Evolutionary conservation across 2,329 filamentous ascomycete species (phyloP).

Genomic region (Amauroascus niger): DNA sequence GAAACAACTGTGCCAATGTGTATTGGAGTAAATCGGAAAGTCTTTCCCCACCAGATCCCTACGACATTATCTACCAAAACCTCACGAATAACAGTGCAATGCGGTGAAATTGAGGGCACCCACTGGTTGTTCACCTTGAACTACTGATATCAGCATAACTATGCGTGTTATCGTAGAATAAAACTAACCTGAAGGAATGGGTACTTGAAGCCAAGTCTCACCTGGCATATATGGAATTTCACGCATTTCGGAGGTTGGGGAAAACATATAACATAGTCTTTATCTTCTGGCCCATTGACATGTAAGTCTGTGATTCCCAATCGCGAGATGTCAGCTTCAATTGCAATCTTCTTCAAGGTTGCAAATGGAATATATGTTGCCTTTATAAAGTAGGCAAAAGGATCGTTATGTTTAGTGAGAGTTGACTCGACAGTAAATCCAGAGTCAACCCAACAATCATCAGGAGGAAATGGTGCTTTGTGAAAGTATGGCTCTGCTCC

Average conservation of each 20-base stretch:
- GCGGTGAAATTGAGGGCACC: neutral
- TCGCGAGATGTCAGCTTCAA: neutral
- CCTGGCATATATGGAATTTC: neutral
- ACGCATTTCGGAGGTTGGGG: neutral
- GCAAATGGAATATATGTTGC: constrained; percentile 15
- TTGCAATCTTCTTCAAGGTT: constrained; percentile 9
- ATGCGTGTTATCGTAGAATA: neutral
- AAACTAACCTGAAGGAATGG: neutral
- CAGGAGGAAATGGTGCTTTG: constrained; percentile 1
- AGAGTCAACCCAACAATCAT: constrained; percentile 13
- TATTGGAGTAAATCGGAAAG: constrained; percentile 8
- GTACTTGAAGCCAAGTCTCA: neutral
- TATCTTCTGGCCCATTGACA: neutral
- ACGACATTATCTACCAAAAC: constrained; percentile 12
- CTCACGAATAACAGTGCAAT: constrained; percentile 1
- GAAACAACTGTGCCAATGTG: constrained; percentile 1
- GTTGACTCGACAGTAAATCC: constrained; percentile 5
- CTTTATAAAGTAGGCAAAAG: constrained; percentile 10
- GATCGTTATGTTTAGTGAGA: constrained; percentile 1
- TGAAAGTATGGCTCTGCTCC: constrained; percentile 13
- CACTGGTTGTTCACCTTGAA: constrained; percentile 2
- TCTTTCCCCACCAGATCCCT: constrained; percentile 12
- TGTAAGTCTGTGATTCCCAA: neutral
- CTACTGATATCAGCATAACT: neutral
- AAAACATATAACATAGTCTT: constrained; percentile 1